Conservation (phyloP, 306 rosid genomes). For the Crataegus laevigata region DNA sequence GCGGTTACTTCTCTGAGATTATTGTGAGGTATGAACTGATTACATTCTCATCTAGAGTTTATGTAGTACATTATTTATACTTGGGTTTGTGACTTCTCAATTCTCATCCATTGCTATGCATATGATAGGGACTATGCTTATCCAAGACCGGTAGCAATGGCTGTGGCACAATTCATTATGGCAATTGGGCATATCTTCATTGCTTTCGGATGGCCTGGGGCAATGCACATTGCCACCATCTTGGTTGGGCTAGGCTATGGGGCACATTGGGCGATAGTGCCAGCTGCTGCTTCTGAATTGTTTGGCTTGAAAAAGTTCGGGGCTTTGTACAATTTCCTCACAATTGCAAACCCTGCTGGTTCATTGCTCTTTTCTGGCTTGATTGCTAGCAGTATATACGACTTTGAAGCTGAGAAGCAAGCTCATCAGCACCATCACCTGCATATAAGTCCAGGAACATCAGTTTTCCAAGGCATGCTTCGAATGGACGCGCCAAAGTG, state of each 20-base stretch:
- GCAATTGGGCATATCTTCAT: conserved; percentile 62
- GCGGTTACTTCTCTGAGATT: conserved; percentile 84
- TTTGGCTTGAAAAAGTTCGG: conserved; percentile 87
- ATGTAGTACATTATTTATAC: background rate
- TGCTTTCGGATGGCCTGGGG: conserved; percentile 87
- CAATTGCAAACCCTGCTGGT: conserved; percentile 80
- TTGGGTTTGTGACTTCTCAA: background rate
- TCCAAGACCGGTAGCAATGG: conserved; percentile 78
- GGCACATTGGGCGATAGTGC: conserved; percentile 90
- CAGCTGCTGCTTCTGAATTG: conserved; percentile 95
- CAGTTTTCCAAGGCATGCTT: conserved; percentile 27
- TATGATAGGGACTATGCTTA: conserved; percentile 62
- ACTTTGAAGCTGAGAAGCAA: conserved; percentile 78
- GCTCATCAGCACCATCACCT: conserved; percentile 30
- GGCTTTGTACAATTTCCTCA: conserved; percentile 82
- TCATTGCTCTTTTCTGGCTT: conserved; percentile 67
- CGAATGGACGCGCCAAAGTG: conserved; percentile 40
- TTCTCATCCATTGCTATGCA: conserved; percentile 5
- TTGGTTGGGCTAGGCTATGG: conserved; percentile 85
- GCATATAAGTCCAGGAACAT: conserved; percentile 21
- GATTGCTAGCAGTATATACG: conserved; percentile 78
- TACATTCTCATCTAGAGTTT: background rate
- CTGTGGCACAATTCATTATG: conserved; percentile 74
- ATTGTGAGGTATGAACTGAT: conserved; percentile 55
- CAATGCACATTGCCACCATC: conserved; percentile 69